Conservation (phyloP, 345 rosid species). For the Rhodamnia rubescens region DNA sequence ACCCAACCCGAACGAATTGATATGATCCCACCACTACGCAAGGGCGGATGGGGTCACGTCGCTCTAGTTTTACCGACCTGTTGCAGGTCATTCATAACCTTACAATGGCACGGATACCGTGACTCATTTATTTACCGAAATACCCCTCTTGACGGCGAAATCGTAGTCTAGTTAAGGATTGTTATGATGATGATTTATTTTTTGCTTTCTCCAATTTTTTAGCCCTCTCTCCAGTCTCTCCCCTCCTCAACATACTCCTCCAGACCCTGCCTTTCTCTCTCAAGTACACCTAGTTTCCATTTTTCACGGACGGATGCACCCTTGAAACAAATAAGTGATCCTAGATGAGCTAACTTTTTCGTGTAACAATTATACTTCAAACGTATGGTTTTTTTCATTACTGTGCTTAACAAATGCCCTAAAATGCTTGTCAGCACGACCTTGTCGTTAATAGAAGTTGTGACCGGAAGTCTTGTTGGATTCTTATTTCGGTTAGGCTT, state of each 20-base stretch:
- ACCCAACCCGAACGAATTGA: neutral
- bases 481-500: neutral
- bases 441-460: neutral
- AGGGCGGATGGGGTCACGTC: neutral
- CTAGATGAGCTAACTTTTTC: too few relatives aligned
- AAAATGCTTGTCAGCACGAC: neutral
- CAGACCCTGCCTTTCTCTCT: too few relatives aligned
- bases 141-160: neutral
- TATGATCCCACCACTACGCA: neutral
- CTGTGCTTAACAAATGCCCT: neutral
- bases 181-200: neutral
- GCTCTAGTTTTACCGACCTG: neutral
- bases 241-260: too few relatives aligned
- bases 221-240: too few relatives aligned
- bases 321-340: too few relatives aligned
- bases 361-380: neutral
- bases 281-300: too few relatives aligned
- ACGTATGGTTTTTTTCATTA: neutral
- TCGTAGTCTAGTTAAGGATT: neutral
- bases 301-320: too few relatives aligned
- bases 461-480: neutral
- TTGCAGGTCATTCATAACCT: neutral
- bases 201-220: neutral
- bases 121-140: too few relatives aligned
- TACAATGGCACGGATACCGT: neutral